Percentiles rank a stretch among this genome's conserved stretches.
Evolutionary conservation across 2,329 filamentous ascomycete genomes (phyloP).

Genomic region (Stemphylium vesicarium): DNA sequence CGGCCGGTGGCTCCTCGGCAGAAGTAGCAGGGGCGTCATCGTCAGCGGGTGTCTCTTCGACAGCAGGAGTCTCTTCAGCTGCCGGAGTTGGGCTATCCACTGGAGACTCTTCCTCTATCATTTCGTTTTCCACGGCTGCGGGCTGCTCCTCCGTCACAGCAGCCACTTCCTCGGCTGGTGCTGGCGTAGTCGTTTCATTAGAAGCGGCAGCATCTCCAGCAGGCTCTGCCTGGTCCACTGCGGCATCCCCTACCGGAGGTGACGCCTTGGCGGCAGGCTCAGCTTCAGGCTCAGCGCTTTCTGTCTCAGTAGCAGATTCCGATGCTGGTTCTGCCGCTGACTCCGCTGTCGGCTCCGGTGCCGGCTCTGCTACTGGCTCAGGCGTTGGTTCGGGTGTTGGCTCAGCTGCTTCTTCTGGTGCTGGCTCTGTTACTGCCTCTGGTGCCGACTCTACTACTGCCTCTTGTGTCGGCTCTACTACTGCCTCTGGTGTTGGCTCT

Average conservation of each 20-base stretch:
- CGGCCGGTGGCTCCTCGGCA: neutral
- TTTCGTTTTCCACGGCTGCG: neutral
- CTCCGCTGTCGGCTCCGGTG: neutral
- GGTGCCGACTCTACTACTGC: neutral
- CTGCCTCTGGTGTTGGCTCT: neutral
- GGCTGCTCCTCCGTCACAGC: neutral
- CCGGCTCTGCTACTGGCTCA: neutral
- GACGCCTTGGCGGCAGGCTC: neutral
- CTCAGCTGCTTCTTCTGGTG: neutral
- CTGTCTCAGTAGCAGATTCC: neutral
- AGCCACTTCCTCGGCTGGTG: neutral
- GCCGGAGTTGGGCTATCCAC: neutral
- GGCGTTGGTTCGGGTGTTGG: neutral
- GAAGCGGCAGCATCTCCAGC: neutral
- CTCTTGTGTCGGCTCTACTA: neutral
- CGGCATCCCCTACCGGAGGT: neutral
- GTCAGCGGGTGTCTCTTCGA: neutral
- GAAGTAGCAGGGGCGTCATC: neutral
- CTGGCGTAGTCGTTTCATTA: neutral
- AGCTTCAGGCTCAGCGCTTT: neutral
- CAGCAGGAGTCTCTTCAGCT: neutral
- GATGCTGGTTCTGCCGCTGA: neutral
- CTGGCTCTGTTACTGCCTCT: neutral
- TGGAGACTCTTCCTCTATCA: neutral
- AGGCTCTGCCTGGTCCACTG: neutral